phyloP scores from a whole-genome alignment of 331 rosid genomes.

The Pyracantha coccinea region DNA sequence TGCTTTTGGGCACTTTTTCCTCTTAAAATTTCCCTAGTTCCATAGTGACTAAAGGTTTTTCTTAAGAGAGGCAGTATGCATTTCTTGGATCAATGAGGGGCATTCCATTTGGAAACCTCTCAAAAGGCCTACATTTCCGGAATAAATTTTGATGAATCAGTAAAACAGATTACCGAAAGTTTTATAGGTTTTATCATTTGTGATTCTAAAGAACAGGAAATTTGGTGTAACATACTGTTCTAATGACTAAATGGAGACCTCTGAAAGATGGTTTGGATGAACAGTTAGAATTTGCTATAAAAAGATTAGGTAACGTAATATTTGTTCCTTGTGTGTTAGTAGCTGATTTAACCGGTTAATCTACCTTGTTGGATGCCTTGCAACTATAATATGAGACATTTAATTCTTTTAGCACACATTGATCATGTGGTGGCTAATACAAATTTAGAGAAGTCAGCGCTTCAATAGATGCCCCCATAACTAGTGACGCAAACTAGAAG shows the following conservation, averaged over 20 bases:
- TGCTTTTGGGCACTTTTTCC: background rate
- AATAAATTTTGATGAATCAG: background rate
- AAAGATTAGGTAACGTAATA: background rate
- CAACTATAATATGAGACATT: background rate
- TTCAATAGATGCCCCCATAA: background rate
- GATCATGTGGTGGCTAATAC: background rate
- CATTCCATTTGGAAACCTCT: background rate
- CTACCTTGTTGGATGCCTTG: background rate
- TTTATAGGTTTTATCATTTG: background rate
- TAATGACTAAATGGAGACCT: background rate
- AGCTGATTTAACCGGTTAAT: too few species aligned
- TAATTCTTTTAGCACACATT: background rate
- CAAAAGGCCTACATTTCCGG: background rate
- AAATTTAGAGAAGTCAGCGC: background rate
- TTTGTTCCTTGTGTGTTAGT: too few species aligned
- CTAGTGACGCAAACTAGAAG: background rate
- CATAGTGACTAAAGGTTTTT: background rate
- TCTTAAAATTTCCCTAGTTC: background rate
- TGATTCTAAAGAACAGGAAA: background rate
- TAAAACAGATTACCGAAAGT: background rate
- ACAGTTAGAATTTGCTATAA: background rate
- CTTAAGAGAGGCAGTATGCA: background rate
- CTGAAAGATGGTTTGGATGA: background rate
- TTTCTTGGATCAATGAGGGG: background rate
- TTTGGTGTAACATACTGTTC: background rate